Evolutionary conservation across 805 yeast species (phyloP).

Genomic region (Wickerhamiella spandovensis): DNA sequence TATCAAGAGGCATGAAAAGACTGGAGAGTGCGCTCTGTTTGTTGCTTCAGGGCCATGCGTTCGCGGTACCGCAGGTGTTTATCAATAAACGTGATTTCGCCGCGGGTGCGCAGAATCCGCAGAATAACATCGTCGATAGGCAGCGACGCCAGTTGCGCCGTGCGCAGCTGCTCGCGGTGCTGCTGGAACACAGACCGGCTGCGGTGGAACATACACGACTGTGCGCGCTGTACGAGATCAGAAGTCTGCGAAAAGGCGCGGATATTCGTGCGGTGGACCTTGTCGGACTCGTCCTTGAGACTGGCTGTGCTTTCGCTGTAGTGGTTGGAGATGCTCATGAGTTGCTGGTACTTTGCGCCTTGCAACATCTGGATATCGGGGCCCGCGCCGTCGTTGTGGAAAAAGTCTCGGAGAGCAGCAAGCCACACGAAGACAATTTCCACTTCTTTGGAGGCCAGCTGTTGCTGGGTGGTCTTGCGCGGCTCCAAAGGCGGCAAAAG

Average conservation of each 20-base stretch:
- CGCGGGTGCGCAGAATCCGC: conserved; percentile 55
- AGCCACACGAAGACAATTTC: conserved; percentile 65
- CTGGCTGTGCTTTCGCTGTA: conserved; percentile 39
- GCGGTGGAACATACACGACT: conserved; percentile 61
- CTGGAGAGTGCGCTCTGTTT: conserved; percentile 33
- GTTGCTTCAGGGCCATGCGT: conserved; percentile 38
- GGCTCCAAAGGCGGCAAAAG: conserved; percentile 54
- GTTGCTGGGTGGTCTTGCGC: conserved; percentile 26
- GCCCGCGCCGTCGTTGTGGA: conserved; percentile 71
- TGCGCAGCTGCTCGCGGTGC: conserved; percentile 33
- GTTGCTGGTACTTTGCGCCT: conserved; percentile 47
- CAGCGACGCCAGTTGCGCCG: conserved; percentile 34
- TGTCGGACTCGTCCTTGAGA: conserved; percentile 45
- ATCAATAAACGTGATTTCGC: conserved; percentile 45
- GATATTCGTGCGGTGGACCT: conserved; percentile 39
- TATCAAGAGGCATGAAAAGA: conserved; percentile 8
- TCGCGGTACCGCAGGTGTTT: conserved; percentile 51
- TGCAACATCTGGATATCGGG: conserved; percentile 55
- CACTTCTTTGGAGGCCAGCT: conserved; percentile 45
- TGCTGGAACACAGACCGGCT: conserved; percentile 41
- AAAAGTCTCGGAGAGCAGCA: conserved; percentile 54
- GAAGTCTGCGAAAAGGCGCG: conserved; percentile 31
- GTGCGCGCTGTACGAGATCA: conserved; percentile 42
- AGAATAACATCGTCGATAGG: conserved; percentile 54
- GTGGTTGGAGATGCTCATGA: conserved; percentile 49